Base-by-base conservation (phyloP, 805 yeast genomes). In the Ogataea angusta region DNA sequence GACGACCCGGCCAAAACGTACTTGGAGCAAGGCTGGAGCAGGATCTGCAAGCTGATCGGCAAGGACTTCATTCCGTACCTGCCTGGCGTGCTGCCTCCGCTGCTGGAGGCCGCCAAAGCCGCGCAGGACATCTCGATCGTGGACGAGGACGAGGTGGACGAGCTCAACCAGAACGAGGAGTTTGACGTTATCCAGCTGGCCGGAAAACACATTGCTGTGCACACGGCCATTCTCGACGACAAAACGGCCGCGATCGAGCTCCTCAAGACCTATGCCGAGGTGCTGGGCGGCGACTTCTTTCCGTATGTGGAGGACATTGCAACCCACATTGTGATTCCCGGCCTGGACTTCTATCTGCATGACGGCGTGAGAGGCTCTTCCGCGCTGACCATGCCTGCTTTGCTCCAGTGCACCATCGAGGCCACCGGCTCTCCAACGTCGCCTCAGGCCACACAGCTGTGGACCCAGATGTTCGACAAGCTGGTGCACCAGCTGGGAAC, bases 361-460 rank as follows among this genome's bases (percentile, higher is more conserved):
- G 96, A 89, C 62, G 96, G 95, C 27, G 98, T 91, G 5, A 79
- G 98, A 52, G 87, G 85, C 19, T 78, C 91, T n/a, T 89, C 96
- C 33, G 90, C 96, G 2, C 75, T 82, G 46, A 74, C 90, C 5
- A 78, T 90, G 55, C 89, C 97, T 2, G 79, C 88, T 4, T 68
- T 91, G 39, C 67, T 93, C 45, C 66, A 76, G 40, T 78, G 86
- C 48, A 71, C 82, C 3, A 73, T 75, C n/a, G 67, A 64, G 32
- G 78, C 78, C 12, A 71, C 76, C 15, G 78, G 76, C 6, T 69
- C 74, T 17, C 66, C 71, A 17, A 54, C 51, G 17, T 76, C 88
- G 4, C 69, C 72, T 9, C 82, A 80, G 49, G 77, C 88, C 2
- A 62, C 78, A 34, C 75, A 74, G 21, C 64, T 87, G 32, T 91